Conservation (phyloP, 129 eudicot genomes). For the Cynara cardunculus region DNA sequence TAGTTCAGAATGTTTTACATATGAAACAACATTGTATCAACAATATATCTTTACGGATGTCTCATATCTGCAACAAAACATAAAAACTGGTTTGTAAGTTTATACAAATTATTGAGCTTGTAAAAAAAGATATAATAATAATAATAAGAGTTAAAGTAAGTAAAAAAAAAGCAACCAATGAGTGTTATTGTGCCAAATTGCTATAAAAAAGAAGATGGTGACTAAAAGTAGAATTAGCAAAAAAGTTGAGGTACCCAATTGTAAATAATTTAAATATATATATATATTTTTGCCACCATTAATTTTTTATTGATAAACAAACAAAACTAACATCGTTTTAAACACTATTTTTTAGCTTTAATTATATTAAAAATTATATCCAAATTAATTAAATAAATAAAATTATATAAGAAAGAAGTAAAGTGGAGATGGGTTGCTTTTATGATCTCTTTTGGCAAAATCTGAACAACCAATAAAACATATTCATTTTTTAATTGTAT, state of each 20-base stretch:
- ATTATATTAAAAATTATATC: not conserved
- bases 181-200: slow-evolving; percentile 16
- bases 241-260: slow-evolving; percentile 7
- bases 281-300: not conserved
- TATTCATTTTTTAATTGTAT: not conserved
- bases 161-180: not conserved
- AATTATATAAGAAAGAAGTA: not conserved
- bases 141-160: not conserved
- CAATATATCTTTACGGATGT: too few relatives aligned
- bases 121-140: too few relatives aligned
- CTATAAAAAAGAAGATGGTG: not conserved
- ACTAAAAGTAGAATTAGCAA: not conserved
- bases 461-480: not conserved
- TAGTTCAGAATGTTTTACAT: too few relatives aligned
- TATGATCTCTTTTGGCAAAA: slow-evolving; percentile 3
- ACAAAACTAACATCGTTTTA: not conserved
- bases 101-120: not conserved
- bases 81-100: too few relatives aligned
- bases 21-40: too few relatives aligned
- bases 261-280: not conserved
- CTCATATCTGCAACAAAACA: not conserved
- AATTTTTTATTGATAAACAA: not conserved
- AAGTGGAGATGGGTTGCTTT: slow-evolving; percentile 10
- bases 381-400: not conserved
- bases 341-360: not conserved